A percentile compares a stretch with the other conserved stretches of the same genome.
These are phyloP conservation scores for Colletotrichum musicola DNA, from an alignment of 2,329 filamentous ascomycete species.

Conservation along the genomic window DNA sequence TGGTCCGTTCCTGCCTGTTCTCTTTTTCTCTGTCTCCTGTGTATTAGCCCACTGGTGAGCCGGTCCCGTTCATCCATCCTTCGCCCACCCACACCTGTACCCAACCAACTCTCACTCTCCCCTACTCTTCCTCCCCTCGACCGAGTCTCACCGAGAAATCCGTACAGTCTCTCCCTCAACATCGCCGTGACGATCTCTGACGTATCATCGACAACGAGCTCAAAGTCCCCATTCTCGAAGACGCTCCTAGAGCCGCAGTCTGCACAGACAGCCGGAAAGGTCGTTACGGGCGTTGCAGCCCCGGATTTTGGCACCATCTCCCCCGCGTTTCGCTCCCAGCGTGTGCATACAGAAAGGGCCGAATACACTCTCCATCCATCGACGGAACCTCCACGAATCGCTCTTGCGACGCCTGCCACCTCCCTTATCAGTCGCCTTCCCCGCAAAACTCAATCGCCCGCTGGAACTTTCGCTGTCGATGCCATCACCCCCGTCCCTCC, in stretches of 20 bases:
- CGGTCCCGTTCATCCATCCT: conserved; percentile 5
- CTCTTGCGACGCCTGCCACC: conserved; percentile 2
- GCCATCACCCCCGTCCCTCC: conserved; percentile 13
- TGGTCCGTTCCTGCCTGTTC: conserved; percentile 15
- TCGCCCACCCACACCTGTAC: conserved; percentile 19
- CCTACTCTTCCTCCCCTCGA: conserved; percentile 16
- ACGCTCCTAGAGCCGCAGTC: background rate
- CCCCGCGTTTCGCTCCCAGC: conserved; percentile 39
- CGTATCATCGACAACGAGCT: background rate
- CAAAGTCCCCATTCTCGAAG: background rate
- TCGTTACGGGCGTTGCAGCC: conserved; percentile 36
- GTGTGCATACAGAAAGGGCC: conserved; percentile 38
- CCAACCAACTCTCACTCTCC: conserved; percentile 1
- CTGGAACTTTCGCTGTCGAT: conserved; percentile 26
- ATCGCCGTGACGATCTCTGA: background rate
- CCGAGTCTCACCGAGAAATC: conserved; percentile 35
- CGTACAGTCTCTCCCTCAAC: conserved; percentile 10
- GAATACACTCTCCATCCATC: conserved; percentile 38
- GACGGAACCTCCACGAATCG: conserved; percentile 25
- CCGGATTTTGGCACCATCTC: conserved; percentile 39
- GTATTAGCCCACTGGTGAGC: conserved; percentile 2
- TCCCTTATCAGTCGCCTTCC: conserved; percentile 34
- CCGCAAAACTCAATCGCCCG: conserved; percentile 38
- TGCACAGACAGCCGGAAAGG: conserved; percentile 33
- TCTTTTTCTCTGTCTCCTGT: conserved; percentile 5